Conservation (phyloP, 2,329 filamentous ascomycete genomes). For the Cercospora sp. region DNA sequence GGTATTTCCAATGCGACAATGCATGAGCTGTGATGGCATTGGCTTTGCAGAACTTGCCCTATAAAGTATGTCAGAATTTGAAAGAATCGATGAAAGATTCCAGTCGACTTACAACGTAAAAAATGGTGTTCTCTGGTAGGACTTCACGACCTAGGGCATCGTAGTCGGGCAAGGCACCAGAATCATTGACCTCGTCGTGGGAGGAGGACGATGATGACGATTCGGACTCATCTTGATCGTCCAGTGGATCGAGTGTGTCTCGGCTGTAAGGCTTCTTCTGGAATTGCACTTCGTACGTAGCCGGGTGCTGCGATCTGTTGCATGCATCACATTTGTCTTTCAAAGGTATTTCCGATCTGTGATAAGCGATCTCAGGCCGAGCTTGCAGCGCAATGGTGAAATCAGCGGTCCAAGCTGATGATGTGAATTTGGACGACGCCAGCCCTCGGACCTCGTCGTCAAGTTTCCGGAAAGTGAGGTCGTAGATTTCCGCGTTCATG, state of each 20-base stretch:
- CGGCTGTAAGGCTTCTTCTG: constrained; percentile 66
- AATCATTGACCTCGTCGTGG: constrained; percentile 35
- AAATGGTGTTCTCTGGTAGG: constrained; percentile 48
- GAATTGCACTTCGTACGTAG: constrained; percentile 64
- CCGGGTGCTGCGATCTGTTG: constrained; percentile 67
- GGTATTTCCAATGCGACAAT: constrained; percentile 73
- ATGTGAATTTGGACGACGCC: constrained; percentile 69
- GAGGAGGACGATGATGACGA: constrained; percentile 17
- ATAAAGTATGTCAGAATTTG: too few relatives aligned
- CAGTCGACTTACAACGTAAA: constrained; percentile 34
- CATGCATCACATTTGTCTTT: constrained; percentile 66
- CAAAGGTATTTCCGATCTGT: constrained; percentile 24
- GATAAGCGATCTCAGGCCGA: constrained; percentile 61
- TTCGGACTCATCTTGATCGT: constrained; percentile 56
- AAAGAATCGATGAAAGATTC: too few relatives aligned
- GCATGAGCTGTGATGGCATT: constrained; percentile 58
- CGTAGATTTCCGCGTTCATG: constrained; percentile 63
- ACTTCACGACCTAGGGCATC: constrained; percentile 53
- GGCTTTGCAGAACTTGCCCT: neutral
- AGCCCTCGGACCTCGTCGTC: constrained; percentile 69
- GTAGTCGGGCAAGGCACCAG: constrained; percentile 43
- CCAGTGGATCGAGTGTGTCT: constrained; percentile 64
- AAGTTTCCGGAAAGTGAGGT: constrained; percentile 68
- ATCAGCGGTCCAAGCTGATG: constrained; percentile 66
- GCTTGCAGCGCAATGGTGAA: constrained; percentile 67